Base-by-base conservation (phyloP, 2,329 filamentous ascomycete species). In the Fusarium brevicatenulatum region DNA sequence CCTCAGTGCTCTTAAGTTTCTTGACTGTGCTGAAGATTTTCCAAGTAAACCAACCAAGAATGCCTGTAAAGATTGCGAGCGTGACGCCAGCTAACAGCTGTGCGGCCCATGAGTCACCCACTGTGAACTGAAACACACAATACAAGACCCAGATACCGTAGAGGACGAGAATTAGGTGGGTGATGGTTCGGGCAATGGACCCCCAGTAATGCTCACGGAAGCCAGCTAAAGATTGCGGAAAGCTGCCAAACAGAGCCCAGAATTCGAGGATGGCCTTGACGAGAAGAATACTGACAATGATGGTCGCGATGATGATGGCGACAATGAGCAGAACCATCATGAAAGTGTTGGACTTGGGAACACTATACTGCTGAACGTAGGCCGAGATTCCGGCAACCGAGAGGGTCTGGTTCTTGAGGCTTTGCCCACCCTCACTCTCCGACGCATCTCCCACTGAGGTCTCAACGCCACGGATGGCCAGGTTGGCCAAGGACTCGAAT, bases 191-290 rank as follows among this genome's bases (percentile, higher is more conserved):
- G 50, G 92, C 93, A 80, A 99, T 92, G 62, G 95, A 91, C 74
- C 93, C 93, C 96, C 96, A 98, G 86, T 98, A 98, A 81, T 97
- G 93, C 84, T 97, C 93, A 74, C 96, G 93, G 89, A 98, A 98
- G 50, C 92, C 91, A 21, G 90, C 86, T 64, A 98, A 88, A 40
- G 89, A 88, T 79, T 94, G 87, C 18, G 96, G 95, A 79, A 98
- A 97, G 68, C 86, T 93, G 72, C 93, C 95, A 74, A 93, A 95
- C n/a, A 98, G 86, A 21, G 95, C 92, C 94, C 95, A 98, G 43
- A 90, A 86, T 83, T 98, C 96, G 56, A 99, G 89, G 57, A 98
- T 90, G 65, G 97, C 91, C 85, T 98, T 99, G 83, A 97, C 88
- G 9, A 98, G 88, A 34, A 98, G 86, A 74, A 98, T 95, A 32